These are phyloP conservation scores for Retiboletus fuscus DNA, from an alignment of 1,284 basidiomycete genomes.

Conservation along the genomic window DNA sequence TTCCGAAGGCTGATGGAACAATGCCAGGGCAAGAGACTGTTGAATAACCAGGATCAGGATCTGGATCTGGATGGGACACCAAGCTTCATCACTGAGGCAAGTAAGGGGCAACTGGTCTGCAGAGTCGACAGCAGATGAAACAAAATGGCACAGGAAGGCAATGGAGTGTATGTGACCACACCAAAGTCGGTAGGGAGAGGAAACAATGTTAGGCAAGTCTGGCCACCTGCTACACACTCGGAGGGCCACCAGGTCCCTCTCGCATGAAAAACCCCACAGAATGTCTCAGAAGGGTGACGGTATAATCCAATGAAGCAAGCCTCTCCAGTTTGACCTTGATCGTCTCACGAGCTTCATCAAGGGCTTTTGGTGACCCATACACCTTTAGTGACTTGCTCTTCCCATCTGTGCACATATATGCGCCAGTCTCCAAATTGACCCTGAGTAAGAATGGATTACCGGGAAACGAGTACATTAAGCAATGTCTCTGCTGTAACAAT, in stretches of 20 bases:
- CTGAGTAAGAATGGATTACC: constrained; percentile 51
- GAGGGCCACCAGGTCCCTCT: no score
- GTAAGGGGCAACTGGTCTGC: constrained; percentile 60
- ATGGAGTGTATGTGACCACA: constrained; percentile 68
- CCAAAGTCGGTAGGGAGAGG: constrained; percentile 57
- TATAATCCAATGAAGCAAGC: constrained; percentile 56
- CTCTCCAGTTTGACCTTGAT: constrained; percentile 58
- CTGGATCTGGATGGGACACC: constrained; percentile 58
- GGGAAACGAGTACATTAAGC: no score
- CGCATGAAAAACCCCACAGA: constrained; percentile 63
- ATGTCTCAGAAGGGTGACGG: constrained; percentile 49
- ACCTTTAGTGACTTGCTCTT: constrained; percentile 55
- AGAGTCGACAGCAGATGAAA: constrained; percentile 58
- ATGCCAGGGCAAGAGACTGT: constrained; percentile 56
- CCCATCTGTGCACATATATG: constrained; percentile 58
- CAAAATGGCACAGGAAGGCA: constrained; percentile 62
- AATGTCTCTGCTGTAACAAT: no score
- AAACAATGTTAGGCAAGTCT: constrained; percentile 58
- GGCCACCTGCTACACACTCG: constrained; percentile 34
- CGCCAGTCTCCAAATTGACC: constrained; percentile 52
- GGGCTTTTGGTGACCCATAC: constrained; percentile 53
- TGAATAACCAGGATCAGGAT: constrained; percentile 63
- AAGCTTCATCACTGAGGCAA: constrained; percentile 63
- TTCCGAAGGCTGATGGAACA: constrained; percentile 60
- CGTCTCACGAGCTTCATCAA: constrained; percentile 55